Base-by-base conservation (phyloP, 257 asterid species). In the Capsicum baccatum region DNA sequence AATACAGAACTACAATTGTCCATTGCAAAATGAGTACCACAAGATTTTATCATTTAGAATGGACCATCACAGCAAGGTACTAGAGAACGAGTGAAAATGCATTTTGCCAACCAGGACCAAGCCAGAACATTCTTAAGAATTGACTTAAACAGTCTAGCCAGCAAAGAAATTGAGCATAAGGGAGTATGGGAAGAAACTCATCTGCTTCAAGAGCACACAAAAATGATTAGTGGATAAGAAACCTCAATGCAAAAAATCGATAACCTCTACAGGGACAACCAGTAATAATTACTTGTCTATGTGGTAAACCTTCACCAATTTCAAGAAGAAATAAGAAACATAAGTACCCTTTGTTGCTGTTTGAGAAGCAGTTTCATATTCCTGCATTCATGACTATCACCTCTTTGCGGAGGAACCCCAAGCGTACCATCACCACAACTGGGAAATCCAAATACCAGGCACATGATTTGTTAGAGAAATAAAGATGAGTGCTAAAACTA, bases 381-480 rank as follows among this genome's bases (percentile, higher is more conserved):
- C 92, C 96, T 91, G 93, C 99, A 97, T 87, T 97, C 98, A n/a
- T 97, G 94, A 87, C 95, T 94, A 82, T 95, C 98, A 60, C 98
- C 98, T 83, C 97, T 89, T 89, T 92, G 98, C 73, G 86, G 89
- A 86, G 98, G 99, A 83, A 85, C 68, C 84, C 98, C 99, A 82
- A 97, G 96, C 64, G 98, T 89, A 64, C 99, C 99, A 88, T 97
- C 99, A 84, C 99, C 98, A 86, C 98, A 95, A 88, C 99, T 96
- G 64, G 92, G 85, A 87, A 86, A 86, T 82, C 84, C 85, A 89
- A 84, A 85, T 37, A 67, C 68, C 81, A 76, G 44, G 63, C 63
- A 52, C 26, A 17, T 52, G 48, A 76, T 19, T 74, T 50, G 35
- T 74, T 73, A 47, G 80, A 7, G 60, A 8, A n/a, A n/a, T 44